Evolutionary conservation across 495 filamentous ascomycete genomes (phyloP).

Genomic region (Penicillium ochrochloron): DNA sequence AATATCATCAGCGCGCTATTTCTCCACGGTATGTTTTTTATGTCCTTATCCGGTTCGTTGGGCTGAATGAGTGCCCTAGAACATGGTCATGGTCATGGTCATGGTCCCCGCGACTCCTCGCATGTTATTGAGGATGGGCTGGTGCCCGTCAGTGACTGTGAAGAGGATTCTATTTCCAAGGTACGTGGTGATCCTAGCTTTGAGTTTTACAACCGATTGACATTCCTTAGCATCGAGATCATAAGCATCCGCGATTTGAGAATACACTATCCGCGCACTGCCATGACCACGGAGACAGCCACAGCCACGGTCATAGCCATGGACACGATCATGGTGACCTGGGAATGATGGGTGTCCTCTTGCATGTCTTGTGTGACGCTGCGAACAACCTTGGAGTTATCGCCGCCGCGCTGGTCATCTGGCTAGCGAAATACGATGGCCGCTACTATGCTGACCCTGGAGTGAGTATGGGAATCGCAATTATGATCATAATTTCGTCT

Average conservation of each 20-base stretch:
- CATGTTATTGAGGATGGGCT: slow-evolving; percentile 19
- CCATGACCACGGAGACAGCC: slow-evolving; percentile 32
- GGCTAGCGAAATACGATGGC: slow-evolving; percentile 42
- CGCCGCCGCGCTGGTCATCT: slow-evolving; percentile 49
- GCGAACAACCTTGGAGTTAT: slow-evolving; percentile 57
- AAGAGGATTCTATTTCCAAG: slow-evolving; percentile 23
- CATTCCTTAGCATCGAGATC: slow-evolving; percentile 25
- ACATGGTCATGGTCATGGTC: slow-evolving; percentile 27
- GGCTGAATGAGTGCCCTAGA: slow-evolving; percentile 22
- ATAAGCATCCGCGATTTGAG: slow-evolving; percentile 28
- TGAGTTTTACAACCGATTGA: slow-evolving; percentile 1
- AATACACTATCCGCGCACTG: slow-evolving; percentile 12
- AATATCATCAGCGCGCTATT: slow-evolving; percentile 82
- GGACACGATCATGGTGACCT: slow-evolving; percentile 46
- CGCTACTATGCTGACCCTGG: slow-evolving; percentile 56
- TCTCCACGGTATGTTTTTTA: slow-evolving; percentile 62
- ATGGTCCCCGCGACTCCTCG: slow-evolving; percentile 9
- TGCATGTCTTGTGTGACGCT: slow-evolving; percentile 56
- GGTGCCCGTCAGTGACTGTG: slow-evolving; percentile 16
- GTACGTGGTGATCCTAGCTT: slow-evolving; percentile 2
- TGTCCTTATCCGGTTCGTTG: neutral
- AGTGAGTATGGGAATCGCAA: slow-evolving; percentile 48
- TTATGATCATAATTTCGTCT: slow-evolving; percentile 49
- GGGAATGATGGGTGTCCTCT: slow-evolving; percentile 52
- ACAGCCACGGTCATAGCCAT: slow-evolving; percentile 44